These are phyloP conservation scores for Claviceps pazoutovae DNA, from an alignment of 2,329 filamentous ascomycete genomes.

Conservation along the genomic window DNA sequence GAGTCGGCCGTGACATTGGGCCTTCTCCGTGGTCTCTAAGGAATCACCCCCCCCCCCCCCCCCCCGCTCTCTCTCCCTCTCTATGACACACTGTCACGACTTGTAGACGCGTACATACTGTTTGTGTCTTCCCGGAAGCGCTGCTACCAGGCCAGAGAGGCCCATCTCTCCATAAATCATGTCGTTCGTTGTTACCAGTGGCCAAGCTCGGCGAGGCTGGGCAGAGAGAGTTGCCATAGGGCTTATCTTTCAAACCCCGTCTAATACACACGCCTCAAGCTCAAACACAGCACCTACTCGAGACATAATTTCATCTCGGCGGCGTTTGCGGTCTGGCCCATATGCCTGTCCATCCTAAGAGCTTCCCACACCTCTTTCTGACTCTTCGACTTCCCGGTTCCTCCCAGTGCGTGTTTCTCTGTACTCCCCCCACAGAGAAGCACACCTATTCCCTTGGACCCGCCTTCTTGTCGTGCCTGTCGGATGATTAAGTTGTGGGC, in stretches of 20 bases:
- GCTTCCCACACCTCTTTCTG: conserved; percentile 5
- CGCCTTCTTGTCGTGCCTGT: conserved; percentile 3
- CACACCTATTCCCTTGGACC: conserved; percentile 5
- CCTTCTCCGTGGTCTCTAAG: background rate
- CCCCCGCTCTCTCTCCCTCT: background rate
- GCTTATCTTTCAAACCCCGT: background rate
- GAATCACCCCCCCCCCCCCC: background rate
- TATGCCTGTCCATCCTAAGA: conserved; percentile 4
- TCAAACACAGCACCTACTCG: background rate
- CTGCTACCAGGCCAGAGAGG: background rate
- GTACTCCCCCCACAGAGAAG: background rate
- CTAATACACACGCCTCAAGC: background rate
- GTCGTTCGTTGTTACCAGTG: background rate
- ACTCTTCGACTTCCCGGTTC: conserved; percentile 3
- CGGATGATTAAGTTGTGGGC: conserved; percentile 3
- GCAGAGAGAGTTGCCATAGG: background rate
- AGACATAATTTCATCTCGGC: conserved; percentile 1
- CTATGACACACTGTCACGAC: conserved; percentile 1
- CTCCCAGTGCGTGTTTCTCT: background rate
- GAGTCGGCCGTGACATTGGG: background rate
- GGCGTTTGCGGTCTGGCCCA: conserved; percentile 2
- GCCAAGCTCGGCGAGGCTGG: background rate
- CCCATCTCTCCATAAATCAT: background rate
- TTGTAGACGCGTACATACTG: conserved; percentile 1
- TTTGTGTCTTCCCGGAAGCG: background rate